Evolutionary conservation across 768 basidiomycete species (phyloP).

Genomic region (Agaricus subrufescens): DNA sequence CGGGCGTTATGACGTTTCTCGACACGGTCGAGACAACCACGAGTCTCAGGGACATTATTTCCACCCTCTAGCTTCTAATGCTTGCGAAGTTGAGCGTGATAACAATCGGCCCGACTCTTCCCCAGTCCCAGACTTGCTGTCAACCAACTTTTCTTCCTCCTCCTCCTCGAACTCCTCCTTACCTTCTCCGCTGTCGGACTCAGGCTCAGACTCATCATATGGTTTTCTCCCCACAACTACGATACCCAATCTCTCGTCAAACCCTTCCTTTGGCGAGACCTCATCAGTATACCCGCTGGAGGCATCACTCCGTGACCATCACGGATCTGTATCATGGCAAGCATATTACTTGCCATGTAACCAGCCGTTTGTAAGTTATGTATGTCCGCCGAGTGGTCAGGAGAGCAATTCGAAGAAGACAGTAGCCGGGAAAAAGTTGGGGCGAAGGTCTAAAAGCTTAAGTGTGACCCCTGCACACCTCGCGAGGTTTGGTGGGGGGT

Average conservation of each 20-base stretch:
- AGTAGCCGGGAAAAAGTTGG: not conserved
- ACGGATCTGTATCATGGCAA: constrained; percentile 8
- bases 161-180: constrained; percentile 18
- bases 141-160: constrained; percentile 4
- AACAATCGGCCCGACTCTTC: not conserved
- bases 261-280: constrained; percentile 1
- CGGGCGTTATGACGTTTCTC: too few relatives aligned
- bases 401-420: constrained; percentile 8
- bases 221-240: constrained; percentile 8
- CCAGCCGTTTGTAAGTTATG: constrained; percentile 3
- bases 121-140: constrained; percentile 9
- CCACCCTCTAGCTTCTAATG: constrained; percentile 45
- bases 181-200: constrained; percentile 35
- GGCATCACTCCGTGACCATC: constrained; percentile 1
- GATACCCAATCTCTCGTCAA: constrained; percentile 12
- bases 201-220: constrained; percentile 26
- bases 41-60: constrained; percentile 43
- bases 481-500: constrained; percentile 11
- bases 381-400: constrained; percentile 2
- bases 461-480: constrained; percentile 4
- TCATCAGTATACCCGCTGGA: constrained; percentile 11
- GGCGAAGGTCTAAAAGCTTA: constrained; percentile 4
- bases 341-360: constrained; percentile 10
- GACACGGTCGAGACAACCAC: not conserved
- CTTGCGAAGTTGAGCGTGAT: constrained; percentile 28